Conservation (phyloP, 164 flowering plant genomes). For the Amborella trichopoda region DNA sequence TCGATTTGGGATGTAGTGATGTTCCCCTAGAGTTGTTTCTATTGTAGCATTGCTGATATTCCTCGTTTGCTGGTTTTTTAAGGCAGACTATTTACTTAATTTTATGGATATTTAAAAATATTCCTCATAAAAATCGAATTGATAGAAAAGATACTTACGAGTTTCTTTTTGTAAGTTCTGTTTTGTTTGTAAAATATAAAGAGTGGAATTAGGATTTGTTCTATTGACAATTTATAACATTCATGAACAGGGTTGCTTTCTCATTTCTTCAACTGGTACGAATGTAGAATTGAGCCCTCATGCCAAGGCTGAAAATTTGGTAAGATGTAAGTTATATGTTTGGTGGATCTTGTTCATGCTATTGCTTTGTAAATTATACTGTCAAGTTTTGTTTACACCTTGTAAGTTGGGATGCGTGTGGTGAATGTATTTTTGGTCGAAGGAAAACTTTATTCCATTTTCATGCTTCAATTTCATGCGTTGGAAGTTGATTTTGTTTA, state of each 20-base stretch:
- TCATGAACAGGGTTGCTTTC: conserved; percentile 58
- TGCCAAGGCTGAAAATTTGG: conserved; percentile 72
- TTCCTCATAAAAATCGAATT: too few species aligned
- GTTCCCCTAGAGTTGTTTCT: too few species aligned
- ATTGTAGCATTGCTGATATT: not conserved
- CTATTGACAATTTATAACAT: not conserved
- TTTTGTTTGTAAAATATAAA: not conserved
- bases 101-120: not conserved
- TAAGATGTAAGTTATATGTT: conserved; percentile 8
- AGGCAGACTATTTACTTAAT: not conserved
- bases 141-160: too few species aligned
- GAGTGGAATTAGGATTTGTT: not conserved
- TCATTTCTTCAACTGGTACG: conserved; percentile 58
- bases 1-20: too few species aligned
- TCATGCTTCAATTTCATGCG: not conserved
- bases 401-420: not conserved
- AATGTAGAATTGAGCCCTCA: conserved; percentile 56
- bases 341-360: not conserved
- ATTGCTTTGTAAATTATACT: too few species aligned
- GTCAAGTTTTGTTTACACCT: not conserved
- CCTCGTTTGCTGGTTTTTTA: not conserved
- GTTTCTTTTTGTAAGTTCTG: not conserved
- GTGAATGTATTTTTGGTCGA: not conserved
- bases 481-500: not conserved
- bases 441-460: not conserved